Base-by-base conservation (phyloP, 148 eudicot genomes). In the Cornus suecica region DNA sequence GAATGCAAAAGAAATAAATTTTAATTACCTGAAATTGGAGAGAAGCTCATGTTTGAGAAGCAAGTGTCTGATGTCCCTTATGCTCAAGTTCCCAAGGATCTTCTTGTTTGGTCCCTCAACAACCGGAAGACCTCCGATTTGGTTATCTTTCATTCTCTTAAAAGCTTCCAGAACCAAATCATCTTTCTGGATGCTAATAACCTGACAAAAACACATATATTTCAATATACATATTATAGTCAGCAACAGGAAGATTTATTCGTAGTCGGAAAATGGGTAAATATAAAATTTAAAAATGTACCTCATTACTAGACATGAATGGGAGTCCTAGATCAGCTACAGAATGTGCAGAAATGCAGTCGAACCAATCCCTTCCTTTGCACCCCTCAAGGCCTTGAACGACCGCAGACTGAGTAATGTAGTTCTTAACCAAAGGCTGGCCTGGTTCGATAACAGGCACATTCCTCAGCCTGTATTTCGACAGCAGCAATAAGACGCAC, bases 51-150 rank as follows among this genome's bases (percentile, higher is more conserved):
- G 93, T 48, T 86, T 82, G 51, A 96, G 90, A 73, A 96, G 70
- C 85, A 96, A 80, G 85, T 88, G 89, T 81, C 90, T 80, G 66
- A 93, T 87, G 75, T 96, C 99, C 74, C 92, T 88, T 78, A 96
- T 93, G 92, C 97, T 91, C 58, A 96, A 65, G 80, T 84, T 96
- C 48, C 99, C 99, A 52, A 91, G 68, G 20, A 91, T 87, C 77
- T 87, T 96, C 85, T 78, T 91, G 27, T 83, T 85, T 61, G 88
- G 77, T 54, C 93, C 98, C 74, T 96, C 99, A 1, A 91, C 84
- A 32, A 96, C 94, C 2, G 99, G 99, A 34, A 96, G 92, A 34
- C 99, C 99, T 25, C 99, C 99, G 8, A 96, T 93, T 70, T 88
- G 76, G 68, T 88, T 73, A 68, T 93, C 97, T 82, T 90, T 96